Percentiles rank a stretch among this genome's conserved stretches.
Conservation (phyloP, 768 basidiomycete genomes). For the Chalciporus piperatus region DNA sequence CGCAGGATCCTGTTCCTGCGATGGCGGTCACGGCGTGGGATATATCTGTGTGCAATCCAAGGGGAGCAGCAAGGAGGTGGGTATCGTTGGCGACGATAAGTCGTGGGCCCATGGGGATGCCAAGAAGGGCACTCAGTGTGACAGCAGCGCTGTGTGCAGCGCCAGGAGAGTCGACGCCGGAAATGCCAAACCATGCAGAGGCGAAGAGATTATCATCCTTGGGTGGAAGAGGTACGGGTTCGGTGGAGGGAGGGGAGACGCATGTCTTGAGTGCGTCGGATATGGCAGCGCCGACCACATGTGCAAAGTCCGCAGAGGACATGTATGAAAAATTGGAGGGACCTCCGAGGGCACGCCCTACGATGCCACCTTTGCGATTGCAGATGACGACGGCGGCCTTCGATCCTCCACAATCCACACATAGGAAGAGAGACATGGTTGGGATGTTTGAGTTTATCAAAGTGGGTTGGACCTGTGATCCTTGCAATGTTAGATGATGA, state of each 20-base stretch:
- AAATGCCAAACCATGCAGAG: constrained; percentile 80
- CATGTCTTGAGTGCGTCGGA: constrained; percentile 51
- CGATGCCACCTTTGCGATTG: constrained; percentile 51
- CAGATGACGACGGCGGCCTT: constrained; percentile 80
- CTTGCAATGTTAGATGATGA: background rate
- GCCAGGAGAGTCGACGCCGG: constrained; percentile 74
- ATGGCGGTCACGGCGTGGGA: constrained; percentile 68
- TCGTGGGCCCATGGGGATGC: constrained; percentile 50
- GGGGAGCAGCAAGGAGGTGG: constrained; percentile 77
- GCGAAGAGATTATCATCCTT: constrained; percentile 46
- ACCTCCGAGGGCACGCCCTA: constrained; percentile 68
- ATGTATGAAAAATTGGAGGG: constrained; percentile 88
- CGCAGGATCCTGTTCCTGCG: constrained; percentile 79
- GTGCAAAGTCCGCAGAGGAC: constrained; percentile 55
- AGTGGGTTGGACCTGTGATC: background rate
- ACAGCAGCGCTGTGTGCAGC: constrained; percentile 56
- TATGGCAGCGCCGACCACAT: constrained; percentile 51
- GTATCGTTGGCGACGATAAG: constrained; percentile 79
- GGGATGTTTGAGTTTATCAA: background rate
- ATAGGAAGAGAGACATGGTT: constrained; percentile 64
- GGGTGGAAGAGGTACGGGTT: constrained; percentile 38
- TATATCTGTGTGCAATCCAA: constrained; percentile 58
- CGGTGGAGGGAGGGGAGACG: constrained; percentile 34
- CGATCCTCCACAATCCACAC: constrained; percentile 86
- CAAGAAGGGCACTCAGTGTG: constrained; percentile 54